Evolutionary conservation across 139 green algal genomes (phyloP).

Genomic region (Microglena sp.): DNA sequence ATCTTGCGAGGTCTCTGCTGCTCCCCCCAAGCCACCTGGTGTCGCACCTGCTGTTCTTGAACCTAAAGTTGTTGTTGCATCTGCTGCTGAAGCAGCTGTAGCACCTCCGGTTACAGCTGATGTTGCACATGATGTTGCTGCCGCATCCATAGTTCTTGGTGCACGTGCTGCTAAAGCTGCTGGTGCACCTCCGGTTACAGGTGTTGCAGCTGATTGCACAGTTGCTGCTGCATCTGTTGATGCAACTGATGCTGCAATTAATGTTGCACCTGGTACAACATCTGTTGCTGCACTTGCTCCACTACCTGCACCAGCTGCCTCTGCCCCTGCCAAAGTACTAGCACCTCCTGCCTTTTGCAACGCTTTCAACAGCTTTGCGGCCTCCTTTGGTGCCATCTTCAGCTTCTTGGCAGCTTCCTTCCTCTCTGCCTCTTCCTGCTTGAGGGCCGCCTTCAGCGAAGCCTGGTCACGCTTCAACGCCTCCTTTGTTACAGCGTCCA

Average conservation of each 20-base stretch:
- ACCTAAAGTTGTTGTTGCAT: not conserved
- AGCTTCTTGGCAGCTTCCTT: too few relatives aligned
- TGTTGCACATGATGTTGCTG: not conserved
- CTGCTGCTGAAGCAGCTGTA: not conserved
- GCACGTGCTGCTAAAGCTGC: not conserved
- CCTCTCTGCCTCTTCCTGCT: too few relatives aligned
- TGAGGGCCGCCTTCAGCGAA: too few relatives aligned
- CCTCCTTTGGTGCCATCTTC: too few relatives aligned
- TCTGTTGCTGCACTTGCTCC: not conserved
- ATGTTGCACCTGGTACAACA: not conserved
- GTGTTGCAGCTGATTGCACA: not conserved
- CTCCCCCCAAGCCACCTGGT: not conserved
- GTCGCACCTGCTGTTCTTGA: not conserved
- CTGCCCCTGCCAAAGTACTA: too few relatives aligned
- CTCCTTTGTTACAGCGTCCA: too few relatives aligned
- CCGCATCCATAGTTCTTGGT: not conserved
- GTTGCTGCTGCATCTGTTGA: not conserved
- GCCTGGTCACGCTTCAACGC: too few relatives aligned
- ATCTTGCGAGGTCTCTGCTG: conserved; percentile 3
- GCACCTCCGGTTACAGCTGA: not conserved
- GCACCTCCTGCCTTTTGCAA: too few relatives aligned
- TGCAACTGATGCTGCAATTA: not conserved
- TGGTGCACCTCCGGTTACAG: conserved; percentile 19
- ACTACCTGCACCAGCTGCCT: not conserved
- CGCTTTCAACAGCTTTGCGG: too few relatives aligned